Evolutionary conservation across 345 rosid genomes (phyloP), one percentile per base, ranked within the genome.

Genomic region (Conringia planisiliqua): DNA sequence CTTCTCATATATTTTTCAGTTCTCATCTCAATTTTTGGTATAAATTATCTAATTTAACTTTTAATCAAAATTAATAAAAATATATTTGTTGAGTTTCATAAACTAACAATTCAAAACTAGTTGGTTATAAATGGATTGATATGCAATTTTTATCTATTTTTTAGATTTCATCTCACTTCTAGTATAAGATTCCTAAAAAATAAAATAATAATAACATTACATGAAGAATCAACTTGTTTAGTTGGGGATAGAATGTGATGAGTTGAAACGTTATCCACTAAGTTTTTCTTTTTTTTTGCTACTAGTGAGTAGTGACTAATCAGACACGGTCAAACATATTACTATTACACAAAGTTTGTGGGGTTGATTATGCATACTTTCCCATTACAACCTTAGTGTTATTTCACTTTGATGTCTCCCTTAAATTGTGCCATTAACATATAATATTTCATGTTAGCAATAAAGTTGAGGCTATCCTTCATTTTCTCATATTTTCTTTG

Each of bases 371-470:
- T 69, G 70, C 48, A 76, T 32, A 32, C 42, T 62, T 50, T 69
- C 24, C 22, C 51, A 76, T 51, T 69, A 68, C 74, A 62, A 76
- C 79, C 63, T 50, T 68, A 68, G 64, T 69, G 79, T 68, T 61
- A 46, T 12, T 40, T 54, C 48, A 40, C 54, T 68, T 75, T 75
- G n/a, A 43, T 76, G 79, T 61, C 74, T 61, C 70, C 56, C 48
- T 52, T 68, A 50, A 68, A 30, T 40, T 61, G 69, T 75, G 69
- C 70, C 73, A 68, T 67, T 68, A 68, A 40, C 64, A 50, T 68
- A 17, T 61, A 50, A 69, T 68, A 68, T 51, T 22, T 68, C 10
- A 30, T 61, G 48, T 68, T 61, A 52, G 46, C 30, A 62, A n/a
- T 39, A 75, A 75, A 51, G 43, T 58, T 66, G 59, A 52, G 26